Evolutionary conservation across 306 rosid species (phyloP), one percentile per base, ranked within the genome.

Genomic region (Cicer bijugum): DNA sequence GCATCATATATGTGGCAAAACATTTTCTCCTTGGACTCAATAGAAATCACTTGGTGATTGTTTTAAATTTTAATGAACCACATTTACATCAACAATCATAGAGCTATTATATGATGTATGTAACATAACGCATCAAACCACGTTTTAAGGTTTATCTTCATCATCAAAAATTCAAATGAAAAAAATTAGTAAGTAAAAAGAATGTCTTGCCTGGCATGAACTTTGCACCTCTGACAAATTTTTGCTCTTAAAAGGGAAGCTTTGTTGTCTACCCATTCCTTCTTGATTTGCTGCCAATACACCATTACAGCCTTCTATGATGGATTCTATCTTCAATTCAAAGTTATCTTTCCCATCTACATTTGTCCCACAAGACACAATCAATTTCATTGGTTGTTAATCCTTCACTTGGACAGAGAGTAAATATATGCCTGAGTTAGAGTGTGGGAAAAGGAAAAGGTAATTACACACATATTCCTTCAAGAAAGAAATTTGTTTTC

Each of bases 251-350:
- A 56, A 80, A 56, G 85, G 20, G 66, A 74, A 61, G 83, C 40
- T 61, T 64, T 80, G 84, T 67, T 48, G 79, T 63, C 20, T 77
- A 66, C 42, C 56, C 33, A 65, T 70, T 61, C 81, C 81, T 68
- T 58, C 91, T 67, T 81, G 86, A 37, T 78, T 68, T 75, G 65
- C 67, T 47, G 9, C 59, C 20, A 72, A 82, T 35, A 35, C 73
- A 78, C 80, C 88, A 80, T 84, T 87, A 67, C 89, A 90, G 12
- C 92, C 88, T 69, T 90, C 95, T 46, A 88, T 70, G n/a, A 90
- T 72, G 72, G 89, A 75, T 43, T 92, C 96, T 61, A 92, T 73
- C 88, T 83, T 84, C 33, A 80, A 56, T 53, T 72, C 86, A 38
- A 87, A 82, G 77, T 84, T 83, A 76, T 86, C 94, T 75, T 88